A percentile compares a stretch with the other conserved stretches of the same genome.
Evolutionary conservation across 2,329 filamentous ascomycete genomes (phyloP).

Genomic region (Colletotrichum orchidophilum): DNA sequence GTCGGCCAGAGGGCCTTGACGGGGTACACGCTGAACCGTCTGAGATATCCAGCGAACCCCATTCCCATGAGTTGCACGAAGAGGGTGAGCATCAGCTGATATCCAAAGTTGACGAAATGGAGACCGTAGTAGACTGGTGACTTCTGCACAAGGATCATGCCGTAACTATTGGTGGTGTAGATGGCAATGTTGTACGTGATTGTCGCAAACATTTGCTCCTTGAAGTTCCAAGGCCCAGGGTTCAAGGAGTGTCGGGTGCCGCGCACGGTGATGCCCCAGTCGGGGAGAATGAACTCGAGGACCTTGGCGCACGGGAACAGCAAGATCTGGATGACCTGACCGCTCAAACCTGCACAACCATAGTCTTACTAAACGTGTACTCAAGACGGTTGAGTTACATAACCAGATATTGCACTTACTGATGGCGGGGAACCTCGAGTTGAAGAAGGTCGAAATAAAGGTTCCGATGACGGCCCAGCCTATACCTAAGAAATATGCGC

Average conservation of each 20-base stretch:
- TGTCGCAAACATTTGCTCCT: slow-evolving; percentile 54
- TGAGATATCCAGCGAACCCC: slow-evolving; percentile 51
- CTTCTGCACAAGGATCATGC: slow-evolving; percentile 47
- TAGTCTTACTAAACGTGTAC: neutral
- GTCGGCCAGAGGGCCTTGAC: slow-evolving; percentile 45
- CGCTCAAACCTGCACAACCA: slow-evolving; percentile 39
- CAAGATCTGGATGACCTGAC: slow-evolving; percentile 54
- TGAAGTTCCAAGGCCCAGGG: slow-evolving; percentile 52
- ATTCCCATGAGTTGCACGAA: slow-evolving; percentile 54
- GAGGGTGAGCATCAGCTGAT: slow-evolving; percentile 49
- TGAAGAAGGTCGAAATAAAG: slow-evolving; percentile 53
- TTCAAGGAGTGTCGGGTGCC: slow-evolving; percentile 46
- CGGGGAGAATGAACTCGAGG: slow-evolving; percentile 53
- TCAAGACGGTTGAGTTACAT: neutral
- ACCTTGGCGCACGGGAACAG: slow-evolving; percentile 57
- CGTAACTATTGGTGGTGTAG: slow-evolving; percentile 46
- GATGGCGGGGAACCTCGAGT: slow-evolving; percentile 50
- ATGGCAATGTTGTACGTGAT: slow-evolving; percentile 50
- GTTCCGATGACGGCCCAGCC: slow-evolving; percentile 50
- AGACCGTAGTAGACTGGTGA: slow-evolving; percentile 51
- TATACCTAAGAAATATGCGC: slow-evolving; percentile 53
- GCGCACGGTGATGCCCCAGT: slow-evolving; percentile 53
- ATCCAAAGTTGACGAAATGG: slow-evolving; percentile 49
- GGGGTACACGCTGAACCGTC: slow-evolving; percentile 49
- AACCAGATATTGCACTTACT: slow-evolving; percentile 34